Evolutionary conservation across 169 alveolate genomes (phyloP).

Genomic region (Cryptosporidium parvum): DNA sequence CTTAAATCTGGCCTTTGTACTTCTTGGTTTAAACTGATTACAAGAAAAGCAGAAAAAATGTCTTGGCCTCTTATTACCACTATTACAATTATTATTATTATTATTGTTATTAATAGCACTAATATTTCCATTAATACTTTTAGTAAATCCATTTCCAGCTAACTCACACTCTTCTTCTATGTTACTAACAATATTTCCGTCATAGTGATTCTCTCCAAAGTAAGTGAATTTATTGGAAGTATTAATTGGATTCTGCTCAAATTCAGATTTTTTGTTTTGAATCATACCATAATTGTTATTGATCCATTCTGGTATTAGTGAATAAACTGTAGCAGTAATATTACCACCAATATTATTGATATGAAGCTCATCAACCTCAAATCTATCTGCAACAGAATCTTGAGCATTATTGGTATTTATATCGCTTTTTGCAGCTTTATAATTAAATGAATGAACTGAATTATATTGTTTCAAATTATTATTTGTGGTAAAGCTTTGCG

Average conservation of each 20-base stretch:
- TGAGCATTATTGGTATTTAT: not conserved
- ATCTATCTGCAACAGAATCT: not conserved
- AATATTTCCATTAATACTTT: not conserved
- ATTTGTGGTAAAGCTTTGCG: not conserved
- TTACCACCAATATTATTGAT: not conserved
- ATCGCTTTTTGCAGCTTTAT: not conserved
- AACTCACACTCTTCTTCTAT: not conserved
- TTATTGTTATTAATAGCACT: not conserved
- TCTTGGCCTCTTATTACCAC: slow-evolving; percentile 42
- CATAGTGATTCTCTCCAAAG: not conserved
- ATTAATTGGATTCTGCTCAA: not conserved
- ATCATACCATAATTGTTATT: not conserved
- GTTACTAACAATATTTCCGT: not conserved
- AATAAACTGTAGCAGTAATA: not conserved
- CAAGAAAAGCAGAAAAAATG: slow-evolving; percentile 63
- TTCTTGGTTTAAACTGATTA: slow-evolving; percentile 62
- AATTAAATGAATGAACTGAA: not conserved
- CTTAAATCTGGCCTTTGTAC: slow-evolving; percentile 71
- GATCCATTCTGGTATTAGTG: slow-evolving; percentile 22
- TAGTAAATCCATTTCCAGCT: not conserved
- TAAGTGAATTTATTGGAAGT: not conserved
- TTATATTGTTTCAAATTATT: not conserved
- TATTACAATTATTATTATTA: not conserved
- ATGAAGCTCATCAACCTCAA: not conserved
- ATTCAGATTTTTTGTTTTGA: not conserved